These are phyloP conservation scores for Pseudogymnoascus pannorum DNA, from an alignment of 2,329 filamentous ascomycete genomes.

Conservation along the genomic window DNA sequence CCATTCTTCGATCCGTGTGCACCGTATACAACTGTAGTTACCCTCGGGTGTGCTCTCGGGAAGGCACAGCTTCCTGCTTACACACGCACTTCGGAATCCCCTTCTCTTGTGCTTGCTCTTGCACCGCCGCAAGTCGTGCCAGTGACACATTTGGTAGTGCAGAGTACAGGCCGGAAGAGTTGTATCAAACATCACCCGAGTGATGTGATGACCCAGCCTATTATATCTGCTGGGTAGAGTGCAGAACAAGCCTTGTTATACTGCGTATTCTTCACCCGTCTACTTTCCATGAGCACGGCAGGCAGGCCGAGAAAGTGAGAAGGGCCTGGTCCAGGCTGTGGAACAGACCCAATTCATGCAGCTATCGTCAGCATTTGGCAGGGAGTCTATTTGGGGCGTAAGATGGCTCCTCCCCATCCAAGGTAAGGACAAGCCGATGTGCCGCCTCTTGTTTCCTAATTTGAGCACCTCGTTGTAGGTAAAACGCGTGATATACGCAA, in stretches of 20 bases:
- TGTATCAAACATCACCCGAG: not conserved
- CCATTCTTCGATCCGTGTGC: not conserved
- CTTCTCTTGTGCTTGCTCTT: not conserved
- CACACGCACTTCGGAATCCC: not conserved
- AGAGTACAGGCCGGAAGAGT: not conserved
- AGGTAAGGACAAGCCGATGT: not conserved
- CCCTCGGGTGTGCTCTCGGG: not conserved
- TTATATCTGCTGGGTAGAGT: not conserved
- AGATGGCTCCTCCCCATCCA: not conserved
- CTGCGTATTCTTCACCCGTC: not conserved
- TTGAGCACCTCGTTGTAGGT: not conserved
- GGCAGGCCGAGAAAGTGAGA: not conserved
- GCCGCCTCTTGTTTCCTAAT: not conserved
- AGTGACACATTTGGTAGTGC: not conserved
- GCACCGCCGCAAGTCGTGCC: not conserved
- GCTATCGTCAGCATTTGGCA: slow-evolving; percentile 1
- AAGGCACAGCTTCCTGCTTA: slow-evolving; percentile 8
- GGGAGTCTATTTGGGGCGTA: not conserved
- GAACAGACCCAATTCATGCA: not conserved
- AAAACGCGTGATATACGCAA: slow-evolving; percentile 1
- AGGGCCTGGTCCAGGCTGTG: slow-evolving; percentile 5
- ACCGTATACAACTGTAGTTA: not conserved
- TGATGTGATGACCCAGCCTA: not conserved
- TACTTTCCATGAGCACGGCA: not conserved
- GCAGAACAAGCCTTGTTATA: not conserved